phyloP scores from a whole-genome alignment of 2,329 filamentous ascomycete genomes.

The Colletotrichum eremochloae region DNA sequence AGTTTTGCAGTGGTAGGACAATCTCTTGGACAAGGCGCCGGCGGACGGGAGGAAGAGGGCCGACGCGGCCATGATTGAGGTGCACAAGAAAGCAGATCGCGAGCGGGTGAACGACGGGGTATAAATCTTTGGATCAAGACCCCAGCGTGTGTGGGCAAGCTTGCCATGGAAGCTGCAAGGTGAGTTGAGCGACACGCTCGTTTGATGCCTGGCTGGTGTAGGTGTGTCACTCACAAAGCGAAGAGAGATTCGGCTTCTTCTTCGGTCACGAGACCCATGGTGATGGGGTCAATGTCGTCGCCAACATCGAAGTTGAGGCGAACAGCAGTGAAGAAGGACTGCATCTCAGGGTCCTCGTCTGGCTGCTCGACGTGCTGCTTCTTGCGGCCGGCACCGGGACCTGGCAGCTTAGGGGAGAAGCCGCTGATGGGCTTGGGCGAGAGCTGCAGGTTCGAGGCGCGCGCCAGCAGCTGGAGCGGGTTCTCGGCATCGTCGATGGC shows the following conservation, averaged over 20 bases:
- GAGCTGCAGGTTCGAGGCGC: slow-evolving; percentile 77
- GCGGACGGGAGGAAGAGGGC: slow-evolving; percentile 76
- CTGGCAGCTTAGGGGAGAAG: slow-evolving; percentile 40
- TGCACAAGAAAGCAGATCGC: slow-evolving; percentile 79
- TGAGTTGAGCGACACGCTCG: slow-evolving; percentile 21
- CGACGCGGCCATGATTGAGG: slow-evolving; percentile 77
- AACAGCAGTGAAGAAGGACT: slow-evolving; percentile 76
- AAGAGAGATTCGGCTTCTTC: slow-evolving; percentile 76
- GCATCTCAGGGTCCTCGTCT: slow-evolving; percentile 62
- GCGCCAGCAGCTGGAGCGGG: slow-evolving; percentile 78
- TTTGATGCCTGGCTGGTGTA: neutral
- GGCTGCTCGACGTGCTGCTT: slow-evolving; percentile 47
- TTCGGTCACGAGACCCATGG: slow-evolving; percentile 76
- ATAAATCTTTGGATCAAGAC: slow-evolving; percentile 76
- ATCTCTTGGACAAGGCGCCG: slow-evolving; percentile 73
- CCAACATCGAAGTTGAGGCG: slow-evolving; percentile 74
- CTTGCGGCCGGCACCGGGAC: slow-evolving; percentile 37
- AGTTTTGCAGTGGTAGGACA: slow-evolving; percentile 73
- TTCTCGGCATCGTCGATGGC: slow-evolving; percentile 81
- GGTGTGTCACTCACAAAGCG: slow-evolving; percentile 65
- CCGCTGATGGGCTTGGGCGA: slow-evolving; percentile 54
- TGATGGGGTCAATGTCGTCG: slow-evolving; percentile 75
- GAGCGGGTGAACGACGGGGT: slow-evolving; percentile 74
- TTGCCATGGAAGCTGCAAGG: slow-evolving; percentile 73
- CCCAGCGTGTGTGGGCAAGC: slow-evolving; percentile 80